A percentile compares a stretch with the other conserved stretches of the same genome.
Evolutionary conservation across 1,284 basidiomycete species (phyloP).

Genomic region (Apiotrichum brassicae): DNA sequence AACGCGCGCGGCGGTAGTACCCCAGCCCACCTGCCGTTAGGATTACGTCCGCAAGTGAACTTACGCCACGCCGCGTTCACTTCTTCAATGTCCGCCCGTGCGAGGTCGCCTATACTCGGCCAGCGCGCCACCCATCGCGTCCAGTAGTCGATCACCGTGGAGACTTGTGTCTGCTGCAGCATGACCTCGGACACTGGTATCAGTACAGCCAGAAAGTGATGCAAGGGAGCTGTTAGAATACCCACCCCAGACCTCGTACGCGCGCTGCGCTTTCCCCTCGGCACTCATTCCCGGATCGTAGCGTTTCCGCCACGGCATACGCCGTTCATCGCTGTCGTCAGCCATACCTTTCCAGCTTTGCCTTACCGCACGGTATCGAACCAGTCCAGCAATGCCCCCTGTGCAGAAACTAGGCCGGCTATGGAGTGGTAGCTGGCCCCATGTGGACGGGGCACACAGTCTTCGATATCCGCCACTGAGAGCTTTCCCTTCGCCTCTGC

Average conservation of each 20-base stretch:
- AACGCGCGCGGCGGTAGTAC: conserved; percentile 81
- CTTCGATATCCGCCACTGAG: conserved; percentile 10
- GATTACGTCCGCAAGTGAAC: conserved; percentile 1
- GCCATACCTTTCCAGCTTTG: neutral
- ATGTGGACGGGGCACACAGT: conserved; percentile 23
- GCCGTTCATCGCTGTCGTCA: conserved; percentile 33
- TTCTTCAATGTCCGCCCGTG: conserved; percentile 66
- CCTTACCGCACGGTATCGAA: conserved; percentile 42
- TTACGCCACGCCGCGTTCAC: conserved; percentile 76
- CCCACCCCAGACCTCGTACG: conserved; percentile 42
- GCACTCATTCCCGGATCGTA: conserved; percentile 27
- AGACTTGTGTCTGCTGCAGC: conserved; percentile 88
- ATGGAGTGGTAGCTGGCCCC: conserved; percentile 28
- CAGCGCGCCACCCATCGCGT: conserved; percentile 76
- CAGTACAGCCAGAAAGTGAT: neutral
- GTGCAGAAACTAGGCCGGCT: conserved; percentile 14
- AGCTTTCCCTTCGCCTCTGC: neutral
- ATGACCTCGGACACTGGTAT: conserved; percentile 73
- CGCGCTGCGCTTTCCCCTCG: conserved; percentile 42
- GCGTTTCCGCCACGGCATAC: conserved; percentile 47
- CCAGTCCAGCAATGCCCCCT: conserved; percentile 39
- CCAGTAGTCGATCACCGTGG: conserved; percentile 85
- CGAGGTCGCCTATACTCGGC: conserved; percentile 74
- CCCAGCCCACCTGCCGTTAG: conserved; percentile 56
- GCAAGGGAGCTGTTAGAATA: neutral